These are phyloP conservation scores for Colletotrichum lupini DNA, from an alignment of 2,329 filamentous ascomycete species.

Conservation along the genomic window DNA sequence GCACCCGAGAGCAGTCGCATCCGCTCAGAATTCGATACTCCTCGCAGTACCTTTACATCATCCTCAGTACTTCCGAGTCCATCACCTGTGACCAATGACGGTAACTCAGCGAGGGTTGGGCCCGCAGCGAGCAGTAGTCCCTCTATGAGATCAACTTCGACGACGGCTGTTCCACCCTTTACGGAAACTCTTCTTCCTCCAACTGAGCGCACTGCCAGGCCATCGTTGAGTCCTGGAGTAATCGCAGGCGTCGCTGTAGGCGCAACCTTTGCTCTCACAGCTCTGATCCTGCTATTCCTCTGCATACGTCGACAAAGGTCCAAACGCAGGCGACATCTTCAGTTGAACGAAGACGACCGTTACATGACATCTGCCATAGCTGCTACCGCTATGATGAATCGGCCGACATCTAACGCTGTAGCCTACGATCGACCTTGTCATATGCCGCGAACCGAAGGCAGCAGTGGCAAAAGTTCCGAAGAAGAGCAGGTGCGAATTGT, in stretches of 20 bases:
- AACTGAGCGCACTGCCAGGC: slow-evolving; percentile 3
- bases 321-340: slow-evolving; percentile 30
- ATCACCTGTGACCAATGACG: neutral
- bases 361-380: slow-evolving; percentile 32
- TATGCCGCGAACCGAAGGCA: neutral
- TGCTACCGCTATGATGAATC: neutral
- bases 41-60: neutral
- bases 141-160: neutral
- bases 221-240: slow-evolving; percentile 39
- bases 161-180: slow-evolving; percentile 10
- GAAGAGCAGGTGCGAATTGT: slow-evolving; percentile 45
- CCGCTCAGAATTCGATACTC: neutral
- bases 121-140: neutral
- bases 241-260: slow-evolving; percentile 44
- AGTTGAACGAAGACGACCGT: slow-evolving; percentile 19
- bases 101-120: neutral
- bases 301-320: slow-evolving; percentile 38
- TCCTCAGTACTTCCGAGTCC: neutral
- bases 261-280: slow-evolving; percentile 29
- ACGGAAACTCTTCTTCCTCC: slow-evolving; percentile 2
- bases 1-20: neutral
- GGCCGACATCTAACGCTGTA: neutral
- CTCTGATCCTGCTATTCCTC: slow-evolving; percentile 38
- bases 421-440: neutral
- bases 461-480: slow-evolving; percentile 33